Conservation (phyloP, 1,139 yeast species). For the Kodamaea fungicola region DNA sequence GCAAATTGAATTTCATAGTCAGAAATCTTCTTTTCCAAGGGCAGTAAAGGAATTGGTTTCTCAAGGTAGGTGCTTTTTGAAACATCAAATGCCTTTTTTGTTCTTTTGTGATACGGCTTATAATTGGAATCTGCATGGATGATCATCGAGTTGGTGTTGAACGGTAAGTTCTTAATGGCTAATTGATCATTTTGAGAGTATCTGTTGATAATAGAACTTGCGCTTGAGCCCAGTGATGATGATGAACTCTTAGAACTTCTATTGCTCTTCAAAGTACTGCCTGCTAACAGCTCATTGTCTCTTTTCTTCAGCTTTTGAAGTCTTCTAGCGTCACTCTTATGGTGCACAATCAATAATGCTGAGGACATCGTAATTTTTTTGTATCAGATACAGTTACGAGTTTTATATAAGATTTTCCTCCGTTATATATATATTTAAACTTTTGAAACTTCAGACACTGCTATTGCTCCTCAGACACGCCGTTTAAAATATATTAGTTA, state of each 20-base stretch:
- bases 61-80: slow-evolving; percentile 13
- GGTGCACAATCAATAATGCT: background rate
- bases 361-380: background rate
- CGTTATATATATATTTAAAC: too few species aligned
- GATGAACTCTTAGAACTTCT: slow-evolving; percentile 1
- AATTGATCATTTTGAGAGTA: slow-evolving; percentile 1
- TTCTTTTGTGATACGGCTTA: slow-evolving; percentile 7
- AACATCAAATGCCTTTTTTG: slow-evolving; percentile 16
- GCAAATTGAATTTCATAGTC: slow-evolving; percentile 16
- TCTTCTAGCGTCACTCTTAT: background rate
- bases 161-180: slow-evolving; percentile 5
- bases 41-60: slow-evolving; percentile 8
- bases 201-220: slow-evolving; percentile 5
- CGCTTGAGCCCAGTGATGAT: background rate
- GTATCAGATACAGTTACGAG: background rate
- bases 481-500: too few species aligned
- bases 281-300: slow-evolving; percentile 1
- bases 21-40: slow-evolving; percentile 15
- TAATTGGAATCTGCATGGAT: slow-evolving; percentile 7
- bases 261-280: background rate
- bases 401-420: background rate
- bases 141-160: slow-evolving; percentile 9
- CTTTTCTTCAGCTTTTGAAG: slow-evolving; percentile 3
- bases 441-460: too few species aligned
- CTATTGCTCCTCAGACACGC: too few species aligned